Evolutionary conservation across 768 basidiomycete species (phyloP), one percentile per base, ranked within the genome.

Genomic region (Lactifluus hygrophoroides): DNA sequence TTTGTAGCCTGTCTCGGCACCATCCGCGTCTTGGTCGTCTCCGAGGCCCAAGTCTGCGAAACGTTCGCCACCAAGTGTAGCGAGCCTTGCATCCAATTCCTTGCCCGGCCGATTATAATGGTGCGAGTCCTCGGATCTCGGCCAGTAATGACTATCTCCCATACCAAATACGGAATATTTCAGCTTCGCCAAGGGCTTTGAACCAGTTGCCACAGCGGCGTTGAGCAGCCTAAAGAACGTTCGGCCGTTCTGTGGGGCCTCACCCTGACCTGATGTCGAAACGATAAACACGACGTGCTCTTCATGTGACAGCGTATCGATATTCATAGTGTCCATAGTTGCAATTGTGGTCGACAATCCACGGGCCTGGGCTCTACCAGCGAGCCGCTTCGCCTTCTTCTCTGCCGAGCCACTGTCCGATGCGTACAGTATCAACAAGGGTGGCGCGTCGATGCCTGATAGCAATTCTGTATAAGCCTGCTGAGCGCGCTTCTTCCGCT

Each of bases 121-220:
- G 66, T 92, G 89, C n/a, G 86, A 86, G 67, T 98, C 96, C 71
- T 98, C 94, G 17, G 89, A 80, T 42, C 96, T 82, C 9, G 96
- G 96, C 96, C 96, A 99, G 75, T 99, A 99, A 73, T 96, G 94
- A 70, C 89, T 94, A 71, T 99, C 96, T 60, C 96, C 96, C 84
- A 99, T 88, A 48, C 78, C 95, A 65, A 98, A 96, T 44, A 98
- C 93, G 53, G 86, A 73, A 71, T 82, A 90, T 67, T 81, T 85
- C 58, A 93, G 75, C 61, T 84, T 85, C 52, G 74, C 61, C 43
- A 93, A 75, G 5, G 79, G 74, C 54, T 73, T 76, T 51, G 86
- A 85, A 19, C 81, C 81, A n/a, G 76, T 75, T 10, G 76, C 72
- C 2, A 75, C 69, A 7, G 83, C 80, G 8, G 84, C 85, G 64